phyloP scores from a whole-genome alignment of 1,284 basidiomycete genomes.

The Cutaneotrichosporon sp. region DNA sequence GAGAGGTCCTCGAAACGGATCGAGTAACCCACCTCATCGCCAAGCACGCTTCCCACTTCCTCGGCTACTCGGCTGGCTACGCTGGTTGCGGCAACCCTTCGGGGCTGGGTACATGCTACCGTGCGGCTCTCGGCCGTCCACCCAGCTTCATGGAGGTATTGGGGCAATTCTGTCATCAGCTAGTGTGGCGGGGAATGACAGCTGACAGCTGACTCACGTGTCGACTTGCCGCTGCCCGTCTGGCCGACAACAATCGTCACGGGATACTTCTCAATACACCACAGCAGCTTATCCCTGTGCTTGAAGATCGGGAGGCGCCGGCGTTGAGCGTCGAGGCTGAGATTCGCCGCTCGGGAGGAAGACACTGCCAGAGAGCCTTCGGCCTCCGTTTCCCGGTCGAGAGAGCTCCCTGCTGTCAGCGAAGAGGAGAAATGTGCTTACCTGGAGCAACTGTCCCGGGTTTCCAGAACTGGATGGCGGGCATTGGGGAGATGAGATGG shows the following conservation, averaged over 20 bases:
- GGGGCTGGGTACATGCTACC: constrained; percentile 87
- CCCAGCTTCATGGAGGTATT: constrained; percentile 84
- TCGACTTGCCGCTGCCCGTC: constrained; percentile 96
- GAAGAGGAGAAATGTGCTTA: constrained; percentile 15
- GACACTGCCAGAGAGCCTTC: constrained; percentile 66
- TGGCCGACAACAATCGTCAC: constrained; percentile 85
- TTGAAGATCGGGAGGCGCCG: constrained; percentile 81
- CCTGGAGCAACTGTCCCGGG: constrained; percentile 76
- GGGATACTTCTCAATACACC: constrained; percentile 74
- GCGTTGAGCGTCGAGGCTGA: constrained; percentile 66
- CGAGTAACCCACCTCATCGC: constrained; percentile 93
- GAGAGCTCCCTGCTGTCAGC: constrained; percentile 54
- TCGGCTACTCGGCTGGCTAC: constrained; percentile 84
- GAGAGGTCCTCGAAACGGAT: constrained; percentile 96
- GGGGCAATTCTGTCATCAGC: constrained; percentile 70
- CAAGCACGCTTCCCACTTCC: constrained; percentile 81
- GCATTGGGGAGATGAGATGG: constrained; percentile 25
- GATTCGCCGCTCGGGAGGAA: constrained; percentile 50
- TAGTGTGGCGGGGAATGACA: not conserved
- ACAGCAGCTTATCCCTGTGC: constrained; percentile 76
- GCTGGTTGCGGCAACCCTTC: constrained; percentile 90
- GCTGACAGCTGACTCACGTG: constrained; percentile 59
- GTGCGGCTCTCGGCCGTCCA: constrained; percentile 75
- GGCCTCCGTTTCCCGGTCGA: constrained; percentile 74
- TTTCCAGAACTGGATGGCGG: constrained; percentile 56